Conservation (phyloP, 768 basidiomycete genomes). For the Kwoniella sp. region DNA sequence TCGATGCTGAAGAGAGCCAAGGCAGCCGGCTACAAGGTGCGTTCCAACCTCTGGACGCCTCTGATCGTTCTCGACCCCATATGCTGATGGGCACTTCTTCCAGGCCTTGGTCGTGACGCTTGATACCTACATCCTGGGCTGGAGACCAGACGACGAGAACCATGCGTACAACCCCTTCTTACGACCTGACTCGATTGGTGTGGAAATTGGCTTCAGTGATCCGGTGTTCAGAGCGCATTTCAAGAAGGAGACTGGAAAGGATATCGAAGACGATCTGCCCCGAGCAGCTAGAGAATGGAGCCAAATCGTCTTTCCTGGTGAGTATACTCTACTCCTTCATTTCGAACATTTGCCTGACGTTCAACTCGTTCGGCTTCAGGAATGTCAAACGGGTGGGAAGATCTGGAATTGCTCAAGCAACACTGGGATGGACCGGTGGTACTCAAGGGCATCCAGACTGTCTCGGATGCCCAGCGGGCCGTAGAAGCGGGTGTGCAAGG, state of each 20-base stretch:
- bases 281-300: not conserved
- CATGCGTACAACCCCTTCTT: not conserved
- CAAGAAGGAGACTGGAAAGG: conserved; percentile 1
- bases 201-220: conserved; percentile 3
- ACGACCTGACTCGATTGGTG: not conserved
- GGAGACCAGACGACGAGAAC: conserved; percentile 4
- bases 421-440: conserved; percentile 58
- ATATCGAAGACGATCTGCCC: conserved; percentile 1
- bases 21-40: not conserved
- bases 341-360: not conserved
- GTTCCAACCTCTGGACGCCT: no score
- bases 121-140: conserved; percentile 7
- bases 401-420: not conserved
- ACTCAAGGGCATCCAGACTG: conserved; percentile 67
- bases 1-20: conserved; percentile 4
- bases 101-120: conserved; percentile 3
- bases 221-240: conserved; percentile 4
- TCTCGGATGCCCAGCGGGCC: conserved; percentile 71
- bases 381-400: not conserved
- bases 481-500: conserved; percentile 69
- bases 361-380: not conserved
- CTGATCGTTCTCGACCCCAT: no score
- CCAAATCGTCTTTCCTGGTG: not conserved
- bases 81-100: not conserved
- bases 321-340: not conserved